phyloP scores from a whole-genome alignment of 73 alveolate genomes.

The Paramecium tetraurelia region DNA sequence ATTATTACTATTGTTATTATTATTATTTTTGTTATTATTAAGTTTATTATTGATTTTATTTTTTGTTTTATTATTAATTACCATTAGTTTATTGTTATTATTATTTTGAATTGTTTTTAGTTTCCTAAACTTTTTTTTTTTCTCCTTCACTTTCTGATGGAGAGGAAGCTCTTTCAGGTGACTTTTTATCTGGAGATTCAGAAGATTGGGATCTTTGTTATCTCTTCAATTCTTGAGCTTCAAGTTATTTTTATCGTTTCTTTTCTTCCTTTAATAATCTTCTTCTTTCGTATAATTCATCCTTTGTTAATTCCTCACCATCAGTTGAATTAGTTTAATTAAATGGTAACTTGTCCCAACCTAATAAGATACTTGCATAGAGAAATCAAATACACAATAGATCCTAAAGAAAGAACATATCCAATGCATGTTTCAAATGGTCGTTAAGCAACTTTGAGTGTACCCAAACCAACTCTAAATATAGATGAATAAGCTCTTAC shows the following conservation, averaged over 20 bases:
- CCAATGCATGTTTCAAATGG: slow-evolving; percentile 40
- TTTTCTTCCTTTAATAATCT: slow-evolving; percentile 40
- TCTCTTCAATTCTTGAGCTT: background rate
- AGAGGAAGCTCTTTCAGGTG: slow-evolving; percentile 15
- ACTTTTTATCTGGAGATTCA: slow-evolving; percentile 28
- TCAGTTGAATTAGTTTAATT: background rate
- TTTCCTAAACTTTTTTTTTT: background rate
- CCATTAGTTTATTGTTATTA: background rate
- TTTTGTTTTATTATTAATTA: background rate
- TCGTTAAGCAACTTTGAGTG: slow-evolving; percentile 38
- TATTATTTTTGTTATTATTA: background rate
- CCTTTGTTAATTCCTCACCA: background rate
- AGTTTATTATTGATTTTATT: background rate
- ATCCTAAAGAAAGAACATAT: background rate
- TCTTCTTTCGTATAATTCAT: slow-evolving; percentile 45
- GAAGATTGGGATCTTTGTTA: background rate
- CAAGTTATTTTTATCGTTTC: slow-evolving; percentile 3
- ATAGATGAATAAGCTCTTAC: background rate
- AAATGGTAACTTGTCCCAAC: background rate
- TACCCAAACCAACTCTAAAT: slow-evolving; percentile 9
- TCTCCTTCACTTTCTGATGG: slow-evolving; percentile 30
- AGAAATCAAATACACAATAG: background rate
- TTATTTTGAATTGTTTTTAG: background rate
- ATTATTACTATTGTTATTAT: background rate
- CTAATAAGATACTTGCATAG: background rate